Conservation (phyloP, 78 protist species). For the Protostelium mycophagum region DNA sequence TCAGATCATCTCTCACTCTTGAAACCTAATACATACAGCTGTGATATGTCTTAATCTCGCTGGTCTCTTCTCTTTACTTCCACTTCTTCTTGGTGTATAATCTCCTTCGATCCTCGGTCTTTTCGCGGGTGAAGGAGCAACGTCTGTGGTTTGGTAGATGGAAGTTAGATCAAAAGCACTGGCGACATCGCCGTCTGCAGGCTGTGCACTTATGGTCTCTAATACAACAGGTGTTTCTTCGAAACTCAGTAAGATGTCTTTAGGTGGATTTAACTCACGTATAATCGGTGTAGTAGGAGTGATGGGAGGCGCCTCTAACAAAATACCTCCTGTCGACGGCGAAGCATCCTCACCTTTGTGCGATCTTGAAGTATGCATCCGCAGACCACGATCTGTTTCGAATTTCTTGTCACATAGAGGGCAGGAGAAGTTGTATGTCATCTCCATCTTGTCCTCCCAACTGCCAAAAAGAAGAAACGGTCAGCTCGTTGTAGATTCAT, state of each 20-base stretch:
- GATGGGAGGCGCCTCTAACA: too few species aligned
- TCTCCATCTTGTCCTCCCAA: too few species aligned
- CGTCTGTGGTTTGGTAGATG: background rate
- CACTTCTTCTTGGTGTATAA: background rate
- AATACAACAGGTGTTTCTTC: too few species aligned
- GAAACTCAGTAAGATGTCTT: too few species aligned
- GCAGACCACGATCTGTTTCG: background rate
- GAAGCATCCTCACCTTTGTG: too few species aligned
- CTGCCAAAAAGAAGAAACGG: too few species aligned
- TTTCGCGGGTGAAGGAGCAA: background rate
- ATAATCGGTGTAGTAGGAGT: too few species aligned
- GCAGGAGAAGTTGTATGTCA: background rate
- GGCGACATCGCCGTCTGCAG: background rate
- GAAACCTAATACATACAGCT: too few species aligned
- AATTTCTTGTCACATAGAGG: background rate
- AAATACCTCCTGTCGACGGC: too few species aligned
- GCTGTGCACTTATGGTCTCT: background rate
- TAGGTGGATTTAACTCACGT: too few species aligned
- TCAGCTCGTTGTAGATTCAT: too few species aligned
- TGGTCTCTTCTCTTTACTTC: background rate
- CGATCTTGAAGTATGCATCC: background rate
- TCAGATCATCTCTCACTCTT: too few species aligned
- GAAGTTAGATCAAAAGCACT: background rate
- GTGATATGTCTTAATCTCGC: background rate
- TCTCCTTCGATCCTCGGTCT: background rate